phyloP scores from a whole-genome alignment of 1,284 basidiomycete genomes.

The Sparassis latifolia region DNA sequence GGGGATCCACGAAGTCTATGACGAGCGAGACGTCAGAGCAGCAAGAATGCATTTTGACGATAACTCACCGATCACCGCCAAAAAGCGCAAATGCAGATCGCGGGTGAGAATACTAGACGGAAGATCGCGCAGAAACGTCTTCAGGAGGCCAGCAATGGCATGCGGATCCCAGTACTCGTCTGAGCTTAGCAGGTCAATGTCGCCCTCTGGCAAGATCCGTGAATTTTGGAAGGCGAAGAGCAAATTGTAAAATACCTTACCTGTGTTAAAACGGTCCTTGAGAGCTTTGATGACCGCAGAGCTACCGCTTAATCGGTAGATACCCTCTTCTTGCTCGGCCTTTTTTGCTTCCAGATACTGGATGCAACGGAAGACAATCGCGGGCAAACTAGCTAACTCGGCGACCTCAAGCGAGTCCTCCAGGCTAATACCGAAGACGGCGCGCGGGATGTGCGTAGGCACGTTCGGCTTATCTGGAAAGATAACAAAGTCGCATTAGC shows the following conservation, averaged over 20 bases:
- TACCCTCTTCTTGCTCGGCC: constrained; percentile 95
- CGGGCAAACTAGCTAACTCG: constrained; percentile 85
- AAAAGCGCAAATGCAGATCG: constrained; percentile 82
- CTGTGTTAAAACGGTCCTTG: constrained; percentile 88
- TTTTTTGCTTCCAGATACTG: constrained; percentile 86
- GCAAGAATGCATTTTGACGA: constrained; percentile 4
- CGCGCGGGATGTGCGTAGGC: constrained; percentile 47
- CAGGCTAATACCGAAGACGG: constrained; percentile 88
- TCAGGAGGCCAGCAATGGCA: constrained; percentile 89
- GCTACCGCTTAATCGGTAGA: constrained; percentile 91
- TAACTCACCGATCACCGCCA: constrained; percentile 82
- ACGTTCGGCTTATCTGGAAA: constrained; percentile 35
- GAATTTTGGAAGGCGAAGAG: constrained; percentile 8
- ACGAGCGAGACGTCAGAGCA: constrained; percentile 3
- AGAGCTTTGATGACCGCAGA: constrained; percentile 92
- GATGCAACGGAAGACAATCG: constrained; percentile 92
- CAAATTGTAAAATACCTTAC: constrained; percentile 34
- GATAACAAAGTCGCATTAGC: neutral
- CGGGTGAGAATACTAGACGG: constrained; percentile 89
- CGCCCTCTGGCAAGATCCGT: constrained; percentile 60
- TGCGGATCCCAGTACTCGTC: constrained; percentile 95
- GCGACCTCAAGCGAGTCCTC: constrained; percentile 86
- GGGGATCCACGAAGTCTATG: constrained; percentile 80
- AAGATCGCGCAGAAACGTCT: constrained; percentile 85
- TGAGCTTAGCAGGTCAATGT: constrained; percentile 78